phyloP scores from a whole-genome alignment of 2,329 filamentous ascomycete species.

The Pseudovirgaria hyperparasitica region DNA sequence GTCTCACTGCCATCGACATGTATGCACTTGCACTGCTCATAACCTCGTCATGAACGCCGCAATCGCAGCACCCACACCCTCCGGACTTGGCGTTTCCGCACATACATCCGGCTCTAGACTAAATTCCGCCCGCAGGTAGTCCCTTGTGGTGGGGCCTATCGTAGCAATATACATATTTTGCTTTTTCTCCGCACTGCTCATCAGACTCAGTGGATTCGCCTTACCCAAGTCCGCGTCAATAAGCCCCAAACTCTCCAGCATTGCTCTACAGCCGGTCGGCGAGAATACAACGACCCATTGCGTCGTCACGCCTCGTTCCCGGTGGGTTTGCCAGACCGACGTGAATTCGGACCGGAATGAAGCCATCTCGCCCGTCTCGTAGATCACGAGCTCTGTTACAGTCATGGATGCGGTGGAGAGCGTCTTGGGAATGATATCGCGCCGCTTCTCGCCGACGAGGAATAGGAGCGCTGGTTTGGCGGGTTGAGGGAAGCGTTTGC shows the following conservation, averaged over 20 bases:
- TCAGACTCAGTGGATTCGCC: constrained; percentile 10
- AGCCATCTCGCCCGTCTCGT: constrained; percentile 72
- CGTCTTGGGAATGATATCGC: constrained; percentile 79
- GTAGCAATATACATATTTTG: constrained; percentile 58
- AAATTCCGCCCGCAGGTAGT: constrained; percentile 55
- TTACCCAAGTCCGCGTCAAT: constrained; percentile 28
- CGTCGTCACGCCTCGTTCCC: constrained; percentile 14
- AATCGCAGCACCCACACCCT: constrained; percentile 64
- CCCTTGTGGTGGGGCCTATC: constrained; percentile 84
- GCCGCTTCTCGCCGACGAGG: constrained; percentile 75
- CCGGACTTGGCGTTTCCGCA: constrained; percentile 67
- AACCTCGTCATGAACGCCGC: constrained; percentile 14
- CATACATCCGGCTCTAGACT: constrained; percentile 64
- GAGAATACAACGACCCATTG: constrained; percentile 68
- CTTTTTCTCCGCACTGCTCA: constrained; percentile 9
- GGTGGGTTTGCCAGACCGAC: constrained; percentile 35
- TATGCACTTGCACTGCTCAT: neutral
- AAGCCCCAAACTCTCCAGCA: constrained; percentile 41
- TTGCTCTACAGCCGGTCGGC: constrained; percentile 47
- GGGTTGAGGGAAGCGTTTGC: constrained; percentile 22
- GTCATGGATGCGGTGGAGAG: constrained; percentile 48
- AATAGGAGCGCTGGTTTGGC: constrained; percentile 60
- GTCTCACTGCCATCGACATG: constrained; percentile 5
- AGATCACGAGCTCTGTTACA: constrained; percentile 73
- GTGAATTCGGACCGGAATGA: constrained; percentile 61